Percentiles rank a stretch among this genome's conserved stretches.
Evolutionary conservation across 23 red algal genomes (phyloP).

Genomic region (Gracilariopsis chorda): DNA sequence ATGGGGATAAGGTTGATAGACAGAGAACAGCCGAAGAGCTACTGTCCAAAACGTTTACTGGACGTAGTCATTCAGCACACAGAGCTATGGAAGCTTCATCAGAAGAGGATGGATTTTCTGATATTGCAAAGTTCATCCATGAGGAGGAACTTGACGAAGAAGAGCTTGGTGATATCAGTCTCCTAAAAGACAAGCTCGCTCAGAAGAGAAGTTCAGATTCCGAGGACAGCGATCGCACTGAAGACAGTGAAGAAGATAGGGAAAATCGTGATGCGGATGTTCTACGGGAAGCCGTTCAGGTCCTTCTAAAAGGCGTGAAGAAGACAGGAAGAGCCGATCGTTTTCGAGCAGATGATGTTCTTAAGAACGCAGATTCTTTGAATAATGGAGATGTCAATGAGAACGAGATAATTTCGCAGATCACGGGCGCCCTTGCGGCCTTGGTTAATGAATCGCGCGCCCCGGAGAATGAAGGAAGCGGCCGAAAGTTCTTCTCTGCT

Average conservation of each 20-base stretch:
- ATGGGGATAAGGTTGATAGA: constrained; percentile 7
- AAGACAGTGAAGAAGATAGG: neutral
- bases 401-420: constrained; percentile 44
- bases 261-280: constrained; percentile 42
- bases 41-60: constrained; percentile 18
- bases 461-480: neutral
- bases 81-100: constrained; percentile 25
- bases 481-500: constrained; percentile 46
- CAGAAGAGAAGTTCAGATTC: neutral
- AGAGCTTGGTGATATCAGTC: constrained; percentile 26
- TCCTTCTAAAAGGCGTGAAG: constrained; percentile 48
- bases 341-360: constrained; percentile 45
- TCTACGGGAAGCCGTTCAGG: constrained; percentile 45
- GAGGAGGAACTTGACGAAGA: constrained; percentile 63
- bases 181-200: neutral
- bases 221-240: neutral
- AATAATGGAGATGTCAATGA: neutral
- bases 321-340: constrained; percentile 32
- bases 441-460: constrained; percentile 42
- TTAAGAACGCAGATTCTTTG: constrained; percentile 5
- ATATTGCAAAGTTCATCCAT: constrained; percentile 53
- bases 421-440: constrained; percentile 27
- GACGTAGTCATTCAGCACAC: constrained; percentile 6
- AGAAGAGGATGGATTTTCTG: constrained; percentile 55
- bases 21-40: constrained; percentile 36